A percentile compares a stretch with the other conserved stretches of the same genome.
These are phyloP conservation scores for Furcasterigmium sp. DNA, from an alignment of 2,329 filamentous ascomycete genomes.

Conservation along the genomic window DNA sequence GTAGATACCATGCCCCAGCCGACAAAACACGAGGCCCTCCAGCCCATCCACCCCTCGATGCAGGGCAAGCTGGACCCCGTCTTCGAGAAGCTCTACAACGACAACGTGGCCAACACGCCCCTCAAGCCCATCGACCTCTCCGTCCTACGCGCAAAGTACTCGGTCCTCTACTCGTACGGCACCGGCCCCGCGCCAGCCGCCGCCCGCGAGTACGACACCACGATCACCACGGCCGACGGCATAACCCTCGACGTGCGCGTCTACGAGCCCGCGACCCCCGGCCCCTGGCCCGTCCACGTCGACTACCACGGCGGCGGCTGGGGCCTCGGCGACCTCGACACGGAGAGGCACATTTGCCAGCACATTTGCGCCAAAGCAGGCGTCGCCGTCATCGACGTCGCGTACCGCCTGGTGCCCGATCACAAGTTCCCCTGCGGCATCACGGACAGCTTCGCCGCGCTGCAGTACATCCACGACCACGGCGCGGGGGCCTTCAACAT, in stretches of 20 bases:
- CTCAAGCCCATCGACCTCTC: conserved; percentile 32
- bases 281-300: conserved; percentile 40
- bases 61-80: conserved; percentile 37
- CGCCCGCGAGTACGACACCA: conserved; percentile 30
- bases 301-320: conserved; percentile 46
- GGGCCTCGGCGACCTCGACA: conserved; percentile 43
- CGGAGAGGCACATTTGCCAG: conserved; percentile 42
- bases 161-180: conserved; percentile 37
- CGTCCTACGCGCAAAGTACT: conserved; percentile 33
- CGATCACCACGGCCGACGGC: conserved; percentile 24
- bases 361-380: conserved; percentile 37
- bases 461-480: conserved; percentile 30
- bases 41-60: conserved; percentile 42
- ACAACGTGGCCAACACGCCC: conserved; percentile 34
- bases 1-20: background rate
- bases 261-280: conserved; percentile 33
- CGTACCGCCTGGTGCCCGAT: conserved; percentile 47
- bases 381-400: conserved; percentile 43
- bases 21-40: conserved; percentile 34
- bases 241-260: conserved; percentile 30
- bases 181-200: conserved; percentile 34
- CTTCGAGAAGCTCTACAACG: conserved; percentile 43
- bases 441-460: conserved; percentile 41
- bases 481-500: conserved; percentile 31
- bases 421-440: conserved; percentile 40